These are phyloP conservation scores for Kwoniella bestiolae DNA, from an alignment of 768 basidiomycete genomes.

Conservation along the genomic window DNA sequence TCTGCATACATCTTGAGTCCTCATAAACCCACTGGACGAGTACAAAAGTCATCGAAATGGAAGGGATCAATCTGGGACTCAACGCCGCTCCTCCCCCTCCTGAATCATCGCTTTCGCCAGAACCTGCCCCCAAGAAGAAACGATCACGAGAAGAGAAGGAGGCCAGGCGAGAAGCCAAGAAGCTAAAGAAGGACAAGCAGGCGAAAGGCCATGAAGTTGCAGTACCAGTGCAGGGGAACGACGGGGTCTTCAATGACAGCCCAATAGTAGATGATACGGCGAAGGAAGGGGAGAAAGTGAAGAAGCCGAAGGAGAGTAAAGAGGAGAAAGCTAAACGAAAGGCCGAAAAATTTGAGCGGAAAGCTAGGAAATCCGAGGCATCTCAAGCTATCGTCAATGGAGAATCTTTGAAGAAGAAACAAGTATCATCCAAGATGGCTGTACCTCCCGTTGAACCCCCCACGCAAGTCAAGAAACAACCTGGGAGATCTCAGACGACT, in stretches of 20 bases:
- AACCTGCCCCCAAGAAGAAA: slow-evolving; percentile 5
- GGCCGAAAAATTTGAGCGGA: slow-evolving; percentile 4
- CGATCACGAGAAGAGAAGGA: slow-evolving; percentile 15
- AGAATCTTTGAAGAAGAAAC: neutral
- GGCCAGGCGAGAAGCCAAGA: slow-evolving; percentile 10
- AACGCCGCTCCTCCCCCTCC: neutral
- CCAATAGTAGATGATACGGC: neutral
- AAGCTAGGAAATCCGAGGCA: neutral
- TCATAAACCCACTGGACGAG: no score
- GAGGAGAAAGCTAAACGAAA: slow-evolving; percentile 10
- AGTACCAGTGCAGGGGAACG: neutral
- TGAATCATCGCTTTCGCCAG: neutral
- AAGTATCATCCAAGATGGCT: slow-evolving; percentile 1
- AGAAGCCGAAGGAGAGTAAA: neutral
- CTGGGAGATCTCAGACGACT: slow-evolving; percentile 1
- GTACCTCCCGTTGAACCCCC: neutral
- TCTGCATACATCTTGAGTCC: no score
- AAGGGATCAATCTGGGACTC: slow-evolving; percentile 1
- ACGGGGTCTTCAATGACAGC: neutral
- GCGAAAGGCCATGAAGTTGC: neutral
- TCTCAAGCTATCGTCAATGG: neutral
- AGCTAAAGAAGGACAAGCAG: slow-evolving; percentile 6
- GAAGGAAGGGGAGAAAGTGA: no score
- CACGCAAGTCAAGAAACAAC: neutral
- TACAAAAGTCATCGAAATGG: neutral